Evolutionary conservation across 2,329 filamentous ascomycete genomes (phyloP).

Genomic region (Furcasterigmium furcatum): DNA sequence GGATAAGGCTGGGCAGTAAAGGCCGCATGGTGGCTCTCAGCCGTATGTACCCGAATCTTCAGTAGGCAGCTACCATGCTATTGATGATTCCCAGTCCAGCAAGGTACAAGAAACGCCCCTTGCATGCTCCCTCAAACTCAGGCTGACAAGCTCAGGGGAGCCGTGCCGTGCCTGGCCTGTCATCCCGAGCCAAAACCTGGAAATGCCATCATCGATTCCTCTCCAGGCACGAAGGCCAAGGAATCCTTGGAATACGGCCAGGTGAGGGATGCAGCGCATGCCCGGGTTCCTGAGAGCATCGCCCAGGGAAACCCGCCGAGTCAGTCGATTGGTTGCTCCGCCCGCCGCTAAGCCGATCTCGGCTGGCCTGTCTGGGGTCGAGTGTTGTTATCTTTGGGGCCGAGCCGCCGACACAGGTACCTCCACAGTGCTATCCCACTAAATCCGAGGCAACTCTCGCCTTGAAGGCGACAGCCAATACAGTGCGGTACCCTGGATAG

Average conservation of each 20-base stretch:
- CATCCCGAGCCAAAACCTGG: neutral
- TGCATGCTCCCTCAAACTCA: too few species aligned
- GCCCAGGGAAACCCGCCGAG: conserved; percentile 20
- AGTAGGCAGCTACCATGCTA: too few species aligned
- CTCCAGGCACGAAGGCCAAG: neutral
- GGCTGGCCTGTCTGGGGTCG: conserved; percentile 14
- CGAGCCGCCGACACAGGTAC: neutral
- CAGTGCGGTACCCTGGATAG: neutral
- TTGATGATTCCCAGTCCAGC: too few species aligned
- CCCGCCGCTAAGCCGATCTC: conserved; percentile 18
- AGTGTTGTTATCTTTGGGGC: conserved; percentile 11
- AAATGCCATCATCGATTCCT: neutral
- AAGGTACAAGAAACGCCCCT: too few species aligned
- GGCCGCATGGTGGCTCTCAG: too few species aligned
- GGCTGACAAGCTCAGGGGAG: neutral
- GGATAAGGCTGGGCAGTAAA: too few species aligned
- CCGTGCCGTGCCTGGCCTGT: neutral
- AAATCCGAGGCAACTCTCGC: neutral
- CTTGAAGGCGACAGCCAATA: too few species aligned
- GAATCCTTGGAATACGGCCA: neutral
- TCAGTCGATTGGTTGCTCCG: conserved; percentile 17
- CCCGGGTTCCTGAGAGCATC: conserved; percentile 18
- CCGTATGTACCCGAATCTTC: too few species aligned
- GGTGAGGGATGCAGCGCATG: neutral
- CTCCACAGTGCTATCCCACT: conserved; percentile 2